Evolutionary conservation across 2,329 filamentous ascomycete species (phyloP), one percentile per base, ranked within the genome.

Genomic region (Pyrenochaeta sp.): DNA sequence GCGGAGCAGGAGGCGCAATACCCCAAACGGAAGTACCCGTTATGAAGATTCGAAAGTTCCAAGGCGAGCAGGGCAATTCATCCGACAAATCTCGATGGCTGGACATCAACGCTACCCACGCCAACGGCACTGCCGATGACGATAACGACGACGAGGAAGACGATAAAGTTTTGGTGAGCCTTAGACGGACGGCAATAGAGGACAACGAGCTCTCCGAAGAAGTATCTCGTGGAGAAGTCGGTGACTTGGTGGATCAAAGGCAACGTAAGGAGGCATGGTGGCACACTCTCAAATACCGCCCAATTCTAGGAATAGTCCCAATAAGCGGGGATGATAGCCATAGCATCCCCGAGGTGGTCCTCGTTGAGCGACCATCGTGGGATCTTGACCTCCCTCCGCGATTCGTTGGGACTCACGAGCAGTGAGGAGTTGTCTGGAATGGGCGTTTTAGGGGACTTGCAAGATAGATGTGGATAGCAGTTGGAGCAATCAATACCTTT

Each of bases 201-300:
- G 61, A 60, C 23, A 54, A 45, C 13, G 50, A 47, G 45, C 58
- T n/a, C n/a, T n/a, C n/a, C n/a, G n/a, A n/a, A n/a, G n/a, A n/a
- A n/a, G n/a, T n/a, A 3, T 46, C 36, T 15, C 49, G 51, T 26
- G 55, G 51, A 3, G 55, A 54, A 38, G 44, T 44, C 38, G 38
- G 51, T 39, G 44, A 51, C 43, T 41, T 41, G 42, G 51, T 53
- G 35, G 60, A 41, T 44, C 58, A 60, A 47, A 58, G 45, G 37
- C 47, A 39, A 34, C 56, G 41, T n/a, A 51, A 44, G 14, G 58
- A 68, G 31, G 60, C 67, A 37, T 82, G 77, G 74, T 97, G 91
- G 90, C 84, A 86, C 67, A 96, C 92, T 4, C 91, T 88, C 78
- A 95, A 96, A 72, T 99, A 97, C 73, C 82, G 92, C 45, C 89